Evolutionary conservation across 192 early-diverging fungal species (phyloP), one percentile per base, ranked within the genome.

Genomic region (Coemansia sp.): DNA sequence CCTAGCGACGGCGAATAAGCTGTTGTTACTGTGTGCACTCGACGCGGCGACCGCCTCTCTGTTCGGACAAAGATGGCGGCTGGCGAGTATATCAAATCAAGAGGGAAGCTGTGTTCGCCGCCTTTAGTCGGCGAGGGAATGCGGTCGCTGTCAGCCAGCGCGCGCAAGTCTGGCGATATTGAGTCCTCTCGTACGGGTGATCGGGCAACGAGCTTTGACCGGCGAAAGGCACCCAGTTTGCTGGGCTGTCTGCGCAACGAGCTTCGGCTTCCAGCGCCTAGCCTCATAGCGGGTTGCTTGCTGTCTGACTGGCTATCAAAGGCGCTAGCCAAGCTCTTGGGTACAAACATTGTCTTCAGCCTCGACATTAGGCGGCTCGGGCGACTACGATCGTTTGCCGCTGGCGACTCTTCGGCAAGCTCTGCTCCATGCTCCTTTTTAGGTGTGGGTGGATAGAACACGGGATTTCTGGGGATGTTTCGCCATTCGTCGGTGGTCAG

Each of bases 381-480:
- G 12, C 66, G 62, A 25, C 56, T 64, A 6, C 64, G 60, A 26
- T 64, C 60, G 9, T 16, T 42, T 12, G 41, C 23, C 7, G 11
- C 61, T 8, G 64, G 21, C 9, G 50, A 35, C 50, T 62, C 64
- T 21, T 61, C 31, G 28, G 43, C 36, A 38, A 56, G 26, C 9
- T 37, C 26, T 0, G 50, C n/a, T 23, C 37, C 21, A 39, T 39
- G 8, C 13, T 64, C 41, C 26, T 62, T 69, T 12, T 39, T 38
- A 3, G 69, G 41, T 0, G 73, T 81, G 3, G 78, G 78, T 16
- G 78, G 78, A 57, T 81, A 75, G 42, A 81, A 81, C 10, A 81
- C 78, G 11, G 78, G 78, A 35, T 81, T 75, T n/a, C 59, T 71
- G 42, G 78, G 72, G 0, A 81, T 56, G 55, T 35, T 37, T 11